Base-by-base conservation (phyloP, 2,329 filamentous ascomycete genomes). In the Mycosphaerella sp. region DNA sequence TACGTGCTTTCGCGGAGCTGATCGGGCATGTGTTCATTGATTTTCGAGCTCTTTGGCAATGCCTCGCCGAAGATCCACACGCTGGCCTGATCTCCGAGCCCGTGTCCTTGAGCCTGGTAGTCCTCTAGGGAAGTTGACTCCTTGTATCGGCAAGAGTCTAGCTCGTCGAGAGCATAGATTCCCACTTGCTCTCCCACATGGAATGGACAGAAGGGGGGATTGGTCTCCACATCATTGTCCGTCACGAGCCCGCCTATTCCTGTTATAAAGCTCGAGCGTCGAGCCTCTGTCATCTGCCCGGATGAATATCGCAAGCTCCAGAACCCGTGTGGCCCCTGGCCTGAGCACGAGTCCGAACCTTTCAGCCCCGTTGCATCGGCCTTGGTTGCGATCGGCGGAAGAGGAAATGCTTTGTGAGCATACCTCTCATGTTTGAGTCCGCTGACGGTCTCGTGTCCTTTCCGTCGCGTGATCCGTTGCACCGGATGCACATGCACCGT, bases 131-230 rank as follows among this genome's bases (percentile, higher is more conserved):
- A 47, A 41, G 46, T 21, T 10, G 48, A 40, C 17, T 47, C 41
- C 36, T 45, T 47, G 42, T 53, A 50, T 39, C 58, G 55, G 41
- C 55, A 57, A 37, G 47, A 42, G 14, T 46, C 55, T 16, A 52
- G 51, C 40, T 69, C 60, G 2, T 69, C 67, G 64, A 85, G 87
- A 37, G 89, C 79, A 59, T 83, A 86, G 25, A 96, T 75, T n/a
- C 78, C 81, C 40, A 97, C 87, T 2, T 91, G 82, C 49, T 82
- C 80, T 64, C 97, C 90, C 0, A 90, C 93, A 67, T 97, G 91
- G 73, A 97, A 96, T 1, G 93, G 91, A 63, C 95, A 90, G 62
- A 95, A 97, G 2, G 91, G 89, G 4, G 90, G 87, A 64, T 91
- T 96, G 1, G 91, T 95, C 66, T 98, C 93, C 58, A 65, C 60